These are phyloP conservation scores for Penicillium freii DNA, from an alignment of 2,329 filamentous ascomycete genomes.

Conservation along the genomic window DNA sequence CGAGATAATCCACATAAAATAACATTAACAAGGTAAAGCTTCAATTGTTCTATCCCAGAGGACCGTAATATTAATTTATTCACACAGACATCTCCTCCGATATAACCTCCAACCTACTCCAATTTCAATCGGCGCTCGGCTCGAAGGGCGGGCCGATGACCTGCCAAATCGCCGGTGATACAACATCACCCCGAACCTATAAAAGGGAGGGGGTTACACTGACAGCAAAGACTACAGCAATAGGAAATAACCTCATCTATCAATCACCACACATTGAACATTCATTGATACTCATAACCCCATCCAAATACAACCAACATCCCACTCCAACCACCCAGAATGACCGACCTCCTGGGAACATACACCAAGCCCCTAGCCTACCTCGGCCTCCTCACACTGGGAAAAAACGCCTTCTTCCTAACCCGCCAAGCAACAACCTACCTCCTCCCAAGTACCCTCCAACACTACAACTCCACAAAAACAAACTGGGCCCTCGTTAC, in stretches of 20 bases:
- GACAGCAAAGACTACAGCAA: background rate
- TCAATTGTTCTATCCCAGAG: background rate
- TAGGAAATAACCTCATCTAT: background rate
- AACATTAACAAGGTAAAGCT: background rate
- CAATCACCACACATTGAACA: background rate
- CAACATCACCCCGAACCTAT: background rate
- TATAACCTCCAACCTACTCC: background rate
- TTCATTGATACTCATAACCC: background rate
- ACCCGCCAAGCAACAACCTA: conserved; percentile 17
- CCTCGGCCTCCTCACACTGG: conserved; percentile 18
- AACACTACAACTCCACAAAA: conserved; percentile 17
- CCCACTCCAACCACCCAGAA: background rate
- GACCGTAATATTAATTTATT: background rate
- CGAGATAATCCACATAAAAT: no score
- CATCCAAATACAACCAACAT: background rate
- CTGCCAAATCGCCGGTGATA: background rate
- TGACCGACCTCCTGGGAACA: conserved; percentile 4
- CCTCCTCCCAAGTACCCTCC: conserved; percentile 17
- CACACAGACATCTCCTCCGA: background rate
- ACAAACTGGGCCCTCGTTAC: conserved; percentile 38
- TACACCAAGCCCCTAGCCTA: conserved; percentile 13
- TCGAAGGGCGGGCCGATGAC: conserved; percentile 5
- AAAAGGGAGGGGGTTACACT: background rate
- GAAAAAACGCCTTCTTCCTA: conserved; percentile 13
- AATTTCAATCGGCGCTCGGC: conserved; percentile 3